Percentiles rank a stretch among this genome's conserved stretches.
These are phyloP conservation scores for Phyllosticta paracitricarpa DNA, from an alignment of 2,329 filamentous ascomycete species.

Conservation along the genomic window DNA sequence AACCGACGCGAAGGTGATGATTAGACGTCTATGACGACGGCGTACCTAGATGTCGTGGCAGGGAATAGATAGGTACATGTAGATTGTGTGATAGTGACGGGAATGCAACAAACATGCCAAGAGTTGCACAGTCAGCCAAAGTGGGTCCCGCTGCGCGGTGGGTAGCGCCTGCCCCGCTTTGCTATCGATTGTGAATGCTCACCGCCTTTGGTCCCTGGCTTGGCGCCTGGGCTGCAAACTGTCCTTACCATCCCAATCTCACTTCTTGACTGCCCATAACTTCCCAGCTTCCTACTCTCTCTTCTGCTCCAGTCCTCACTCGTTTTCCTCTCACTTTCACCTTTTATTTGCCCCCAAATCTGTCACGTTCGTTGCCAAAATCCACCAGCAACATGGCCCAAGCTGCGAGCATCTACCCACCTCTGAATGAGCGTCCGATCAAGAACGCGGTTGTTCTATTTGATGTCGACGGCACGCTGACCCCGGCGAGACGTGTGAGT, in stretches of 20 bases:
- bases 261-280: not conserved
- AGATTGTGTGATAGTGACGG: no score
- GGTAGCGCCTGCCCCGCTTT: not conserved
- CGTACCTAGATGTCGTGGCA: not conserved
- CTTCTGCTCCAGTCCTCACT: not conserved
- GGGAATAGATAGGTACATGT: not conserved
- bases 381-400: conserved; percentile 23
- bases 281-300: not conserved
- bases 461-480: conserved; percentile 91
- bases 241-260: not conserved
- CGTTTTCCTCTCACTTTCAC: not conserved
- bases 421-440: conserved; percentile 72
- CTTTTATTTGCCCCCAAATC: not conserved
- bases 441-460: conserved; percentile 93
- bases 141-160: no score
- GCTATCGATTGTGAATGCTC: not conserved
- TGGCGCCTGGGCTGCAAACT: conserved; percentile 4
- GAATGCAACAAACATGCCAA: conserved; percentile 4
- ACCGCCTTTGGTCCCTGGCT: conserved; percentile 1
- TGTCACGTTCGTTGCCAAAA: not conserved
- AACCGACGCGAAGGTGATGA: not conserved
- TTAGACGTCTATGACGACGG: not conserved
- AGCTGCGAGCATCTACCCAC: conserved; percentile 49
- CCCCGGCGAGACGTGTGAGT: conserved; percentile 65
- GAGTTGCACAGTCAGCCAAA: not conserved